Conservation (phyloP, 2,329 filamentous ascomycete species). For the Xylaria multiplex region DNA sequence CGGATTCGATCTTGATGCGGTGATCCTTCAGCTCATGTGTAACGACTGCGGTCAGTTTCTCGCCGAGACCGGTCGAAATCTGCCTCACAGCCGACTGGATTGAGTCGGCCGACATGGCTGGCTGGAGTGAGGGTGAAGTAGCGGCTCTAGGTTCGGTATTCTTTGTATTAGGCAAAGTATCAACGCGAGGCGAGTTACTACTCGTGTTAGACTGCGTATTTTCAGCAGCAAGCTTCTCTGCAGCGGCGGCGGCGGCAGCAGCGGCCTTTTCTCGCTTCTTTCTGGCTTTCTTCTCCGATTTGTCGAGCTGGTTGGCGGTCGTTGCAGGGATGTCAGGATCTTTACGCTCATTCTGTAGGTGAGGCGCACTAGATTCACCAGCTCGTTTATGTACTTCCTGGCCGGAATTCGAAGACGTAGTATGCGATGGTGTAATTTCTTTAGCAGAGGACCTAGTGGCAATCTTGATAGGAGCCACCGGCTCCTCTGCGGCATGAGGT, state of each 20-base stretch:
- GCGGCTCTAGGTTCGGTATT: constrained; percentile 45
- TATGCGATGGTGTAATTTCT: constrained; percentile 44
- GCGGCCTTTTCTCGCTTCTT: constrained; percentile 67
- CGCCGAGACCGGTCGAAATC: constrained; percentile 63
- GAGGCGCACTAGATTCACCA: constrained; percentile 39
- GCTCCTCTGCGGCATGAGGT: constrained; percentile 58
- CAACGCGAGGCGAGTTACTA: constrained; percentile 50
- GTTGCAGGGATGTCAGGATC: constrained; percentile 43
- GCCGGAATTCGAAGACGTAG: constrained; percentile 34
- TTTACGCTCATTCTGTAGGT: constrained; percentile 46
- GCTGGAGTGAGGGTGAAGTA: constrained; percentile 39
- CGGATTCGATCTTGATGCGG: constrained; percentile 72
- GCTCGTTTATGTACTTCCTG: constrained; percentile 44
- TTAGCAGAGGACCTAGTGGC: constrained; percentile 42
- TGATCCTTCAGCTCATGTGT: constrained; percentile 67
- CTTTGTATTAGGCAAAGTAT: constrained; percentile 48
- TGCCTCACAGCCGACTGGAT: constrained; percentile 64
- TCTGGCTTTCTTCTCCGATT: constrained; percentile 48
- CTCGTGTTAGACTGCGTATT: constrained; percentile 55
- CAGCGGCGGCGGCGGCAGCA: constrained; percentile 50
- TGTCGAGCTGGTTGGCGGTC: constrained; percentile 47
- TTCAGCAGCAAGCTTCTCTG: constrained; percentile 51
- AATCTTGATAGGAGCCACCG: constrained; percentile 46
- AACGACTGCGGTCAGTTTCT: constrained; percentile 58
- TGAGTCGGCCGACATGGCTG: constrained; percentile 53